Evolutionary conservation across 192 early-diverging fungal genomes (phyloP), one percentile per base, ranked within the genome.

Genomic region (Kappamyces sp.): DNA sequence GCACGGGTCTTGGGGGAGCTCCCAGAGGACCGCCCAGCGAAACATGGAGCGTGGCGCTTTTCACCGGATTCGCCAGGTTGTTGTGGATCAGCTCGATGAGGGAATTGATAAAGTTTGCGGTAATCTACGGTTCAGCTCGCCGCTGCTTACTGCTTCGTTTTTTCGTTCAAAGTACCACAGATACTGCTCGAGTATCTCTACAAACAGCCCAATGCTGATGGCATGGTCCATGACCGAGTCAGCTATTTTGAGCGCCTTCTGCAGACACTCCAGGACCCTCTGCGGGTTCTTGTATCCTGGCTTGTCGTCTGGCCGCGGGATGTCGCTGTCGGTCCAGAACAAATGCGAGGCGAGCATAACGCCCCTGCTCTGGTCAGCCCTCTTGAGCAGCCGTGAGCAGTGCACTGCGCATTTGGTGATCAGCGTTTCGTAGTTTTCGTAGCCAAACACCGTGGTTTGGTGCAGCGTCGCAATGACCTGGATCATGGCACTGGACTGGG

Each of bases 141-240:
- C 10, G 3, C 54, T 12, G 3, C 36, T 75, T 78, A 92, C 91
- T 54, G 82, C 78, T 60, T 93, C 87, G 62, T 93, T 95, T 52
- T 87, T 75, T 62, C 84, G 86, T 80, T 95, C 92, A 76, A 90
- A 99, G 69, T 89, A 95, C 74, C 93, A 95, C 48, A 97, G 77
- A 60, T 91, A 94, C 70, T 89, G 76, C 71, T 98, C 94, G 55
- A 99, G 70, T 54, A 98, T 89, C 68, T 98, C 94, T n/a, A 99
- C 90, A 82, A 99, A 94, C 37, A 98, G 73, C 65, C 91, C 88
- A 13, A 93, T 88, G 37, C 90, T 94, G 12, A 93, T 84, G 39
- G 83, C 81, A 35, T 85, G 78, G 55, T 99, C 95, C 80, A 97
- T 84, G 42, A 93, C 90, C 12, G 84, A 84, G 69, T 96, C 95